These are phyloP conservation scores for Dothistroma pini DNA, from an alignment of 2,329 filamentous ascomycete genomes.

Conservation along the genomic window DNA sequence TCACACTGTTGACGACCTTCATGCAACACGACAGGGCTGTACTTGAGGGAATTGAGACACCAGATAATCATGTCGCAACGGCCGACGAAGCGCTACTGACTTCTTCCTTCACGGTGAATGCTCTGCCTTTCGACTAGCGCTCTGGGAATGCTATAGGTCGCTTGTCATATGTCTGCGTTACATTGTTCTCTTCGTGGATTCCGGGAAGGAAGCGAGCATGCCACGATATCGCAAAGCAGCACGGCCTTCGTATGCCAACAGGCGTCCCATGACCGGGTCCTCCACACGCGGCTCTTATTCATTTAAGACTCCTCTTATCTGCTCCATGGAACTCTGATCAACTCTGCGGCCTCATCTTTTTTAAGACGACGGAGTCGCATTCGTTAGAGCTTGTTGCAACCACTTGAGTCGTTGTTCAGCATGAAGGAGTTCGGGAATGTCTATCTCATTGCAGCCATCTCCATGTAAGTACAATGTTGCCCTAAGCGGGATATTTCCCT, in stretches of 20 bases:
- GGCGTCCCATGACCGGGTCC: neutral
- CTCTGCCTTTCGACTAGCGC: slow-evolving; percentile 1
- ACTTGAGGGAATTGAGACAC: no score
- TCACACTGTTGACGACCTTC: no score
- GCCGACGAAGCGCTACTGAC: neutral
- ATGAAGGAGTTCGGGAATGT: slow-evolving; percentile 51
- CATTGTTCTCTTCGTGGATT: neutral
- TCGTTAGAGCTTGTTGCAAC: neutral
- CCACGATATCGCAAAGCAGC: neutral
- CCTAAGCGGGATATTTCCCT: neutral
- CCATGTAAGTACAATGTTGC: slow-evolving; percentile 41
- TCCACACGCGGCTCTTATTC: neutral
- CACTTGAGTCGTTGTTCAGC: slow-evolving; percentile 10
- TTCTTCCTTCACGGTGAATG: neutral
- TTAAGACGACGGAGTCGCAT: slow-evolving; percentile 6
- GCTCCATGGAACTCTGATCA: neutral
- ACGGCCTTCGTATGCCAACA: neutral
- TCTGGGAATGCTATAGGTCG: neutral
- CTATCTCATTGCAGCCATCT: slow-evolving; percentile 56
- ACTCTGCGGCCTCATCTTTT: neutral
- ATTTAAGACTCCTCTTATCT: neutral
- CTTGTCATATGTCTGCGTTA: neutral
- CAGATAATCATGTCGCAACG: neutral
- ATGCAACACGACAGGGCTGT: no score
- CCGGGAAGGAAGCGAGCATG: slow-evolving; percentile 1